These are phyloP conservation scores for Stylosanthes scabra DNA, from an alignment of 331 rosid genomes.

Conservation along the genomic window DNA sequence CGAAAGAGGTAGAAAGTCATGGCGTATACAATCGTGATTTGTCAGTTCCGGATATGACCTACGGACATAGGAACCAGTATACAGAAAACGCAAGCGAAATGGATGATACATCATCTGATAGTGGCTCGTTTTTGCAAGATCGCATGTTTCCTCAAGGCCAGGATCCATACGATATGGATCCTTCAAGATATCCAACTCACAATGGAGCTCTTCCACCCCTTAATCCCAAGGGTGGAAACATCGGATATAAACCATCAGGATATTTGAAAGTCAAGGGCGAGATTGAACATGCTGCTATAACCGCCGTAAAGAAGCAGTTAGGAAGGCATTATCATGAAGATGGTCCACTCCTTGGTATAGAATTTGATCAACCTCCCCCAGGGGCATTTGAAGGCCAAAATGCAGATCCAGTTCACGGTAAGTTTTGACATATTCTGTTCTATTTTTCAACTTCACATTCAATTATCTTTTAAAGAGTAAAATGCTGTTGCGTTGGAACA, in stretches of 20 bases:
- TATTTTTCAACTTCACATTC: slow-evolving; percentile 17
- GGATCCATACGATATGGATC: slow-evolving; percentile 66
- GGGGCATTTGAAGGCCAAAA: slow-evolving; percentile 84
- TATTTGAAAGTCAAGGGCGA: slow-evolving; percentile 96
- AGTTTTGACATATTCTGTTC: slow-evolving; percentile 24
- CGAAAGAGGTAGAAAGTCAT: slow-evolving; percentile 92
- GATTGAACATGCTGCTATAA: slow-evolving; percentile 95
- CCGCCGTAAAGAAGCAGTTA: slow-evolving; percentile 92
- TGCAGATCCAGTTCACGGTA: slow-evolving; percentile 70
- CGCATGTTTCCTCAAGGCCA: slow-evolving; percentile 67
- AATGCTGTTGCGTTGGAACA: too few relatives aligned
- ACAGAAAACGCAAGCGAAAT: slow-evolving; percentile 60
- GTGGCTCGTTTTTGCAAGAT: slow-evolving; percentile 82
- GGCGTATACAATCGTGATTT: slow-evolving; percentile 70
- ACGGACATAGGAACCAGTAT: slow-evolving; percentile 53
- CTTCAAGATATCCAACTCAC: slow-evolving; percentile 61
- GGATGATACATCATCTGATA: slow-evolving; percentile 90
- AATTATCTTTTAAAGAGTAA: too few relatives aligned
- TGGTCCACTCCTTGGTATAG: slow-evolving; percentile 89
- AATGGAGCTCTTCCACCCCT: slow-evolving; percentile 63
- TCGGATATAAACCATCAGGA: slow-evolving; percentile 89
- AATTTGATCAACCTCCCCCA: slow-evolving; percentile 91
- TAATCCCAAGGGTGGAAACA: slow-evolving; percentile 57
- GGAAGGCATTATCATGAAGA: slow-evolving; percentile 77
- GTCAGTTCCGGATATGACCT: slow-evolving; percentile 53